A percentile compares a stretch with the other conserved stretches of the same genome.
Conservation (phyloP, 306 rosid species). For the Vachellia collinsii region DNA sequence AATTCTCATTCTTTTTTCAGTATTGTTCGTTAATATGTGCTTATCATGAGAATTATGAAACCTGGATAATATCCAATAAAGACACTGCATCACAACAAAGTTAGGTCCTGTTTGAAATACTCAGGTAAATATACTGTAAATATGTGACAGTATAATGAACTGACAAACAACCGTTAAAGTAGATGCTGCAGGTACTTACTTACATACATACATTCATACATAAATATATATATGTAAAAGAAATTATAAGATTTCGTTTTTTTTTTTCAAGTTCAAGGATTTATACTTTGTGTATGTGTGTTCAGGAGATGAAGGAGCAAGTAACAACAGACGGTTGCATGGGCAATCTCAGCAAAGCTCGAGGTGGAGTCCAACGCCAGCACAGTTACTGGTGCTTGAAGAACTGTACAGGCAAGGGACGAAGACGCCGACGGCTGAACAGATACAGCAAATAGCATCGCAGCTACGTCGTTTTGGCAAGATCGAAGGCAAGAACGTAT, state of each 20-base stretch:
- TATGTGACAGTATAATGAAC: background rate
- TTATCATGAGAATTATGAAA: too few species aligned
- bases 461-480: conserved; percentile 86
- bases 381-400: conserved; percentile 83
- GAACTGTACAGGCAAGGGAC: conserved; percentile 81
- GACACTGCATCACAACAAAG: background rate
- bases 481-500: conserved; percentile 95
- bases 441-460: conserved; percentile 75
- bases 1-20: background rate
- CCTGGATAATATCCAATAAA: background rate
- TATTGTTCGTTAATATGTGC: background rate
- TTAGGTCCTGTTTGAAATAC: too few species aligned
- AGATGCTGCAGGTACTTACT: background rate
- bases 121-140: background rate
- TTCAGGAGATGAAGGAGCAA: conserved; percentile 37
- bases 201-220: too few species aligned
- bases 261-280: background rate
- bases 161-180: background rate
- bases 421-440: conserved; percentile 93
- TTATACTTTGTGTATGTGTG: background rate
- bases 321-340: conserved; percentile 25
- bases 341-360: conserved; percentile 39
- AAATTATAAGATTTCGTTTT: background rate
- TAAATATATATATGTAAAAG: background rate
- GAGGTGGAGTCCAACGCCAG: conserved; percentile 96